These are phyloP conservation scores for Sporormia fimetaria DNA, from an alignment of 495 filamentous ascomycete species.

Conservation along the genomic window DNA sequence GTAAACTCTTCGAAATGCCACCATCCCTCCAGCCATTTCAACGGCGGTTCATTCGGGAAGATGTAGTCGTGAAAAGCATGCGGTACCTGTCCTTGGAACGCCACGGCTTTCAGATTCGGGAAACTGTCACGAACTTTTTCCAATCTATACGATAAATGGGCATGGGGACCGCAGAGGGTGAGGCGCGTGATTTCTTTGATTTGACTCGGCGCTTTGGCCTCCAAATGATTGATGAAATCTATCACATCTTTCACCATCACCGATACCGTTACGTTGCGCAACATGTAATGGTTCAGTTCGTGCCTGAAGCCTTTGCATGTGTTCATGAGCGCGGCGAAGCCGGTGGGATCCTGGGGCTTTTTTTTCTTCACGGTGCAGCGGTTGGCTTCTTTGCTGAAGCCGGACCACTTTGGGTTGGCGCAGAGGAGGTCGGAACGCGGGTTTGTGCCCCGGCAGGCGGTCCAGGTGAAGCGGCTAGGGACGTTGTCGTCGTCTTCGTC, in stretches of 20 bases:
- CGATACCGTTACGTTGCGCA: no score
- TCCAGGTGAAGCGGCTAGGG: constrained; percentile 5
- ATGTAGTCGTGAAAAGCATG: neutral
- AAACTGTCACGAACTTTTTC: no score
- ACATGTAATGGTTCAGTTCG: neutral
- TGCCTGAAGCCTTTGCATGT: constrained; percentile 3
- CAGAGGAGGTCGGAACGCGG: constrained; percentile 3
- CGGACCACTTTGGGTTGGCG: constrained; percentile 12
- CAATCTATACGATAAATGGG: no score
- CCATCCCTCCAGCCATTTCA: neutral
- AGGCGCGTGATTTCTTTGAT: no score
- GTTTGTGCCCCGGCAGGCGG: constrained; percentile 2
- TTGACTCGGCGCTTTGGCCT: neutral
- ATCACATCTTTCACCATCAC: no score
- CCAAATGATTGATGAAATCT: no score
- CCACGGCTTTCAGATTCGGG: neutral
- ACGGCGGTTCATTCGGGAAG: no score
- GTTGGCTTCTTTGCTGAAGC: constrained; percentile 5
- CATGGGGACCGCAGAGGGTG: no score
- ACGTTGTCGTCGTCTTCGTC: no score
- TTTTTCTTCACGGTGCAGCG: constrained; percentile 1
- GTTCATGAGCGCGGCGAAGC: constrained; percentile 1
- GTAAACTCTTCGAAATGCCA: no score
- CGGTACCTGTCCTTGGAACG: constrained; percentile 2
- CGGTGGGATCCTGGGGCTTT: neutral